Evolutionary conservation across 202 grass and related monocot genomes (phyloP).

Genomic region (Carex arenaria): DNA sequence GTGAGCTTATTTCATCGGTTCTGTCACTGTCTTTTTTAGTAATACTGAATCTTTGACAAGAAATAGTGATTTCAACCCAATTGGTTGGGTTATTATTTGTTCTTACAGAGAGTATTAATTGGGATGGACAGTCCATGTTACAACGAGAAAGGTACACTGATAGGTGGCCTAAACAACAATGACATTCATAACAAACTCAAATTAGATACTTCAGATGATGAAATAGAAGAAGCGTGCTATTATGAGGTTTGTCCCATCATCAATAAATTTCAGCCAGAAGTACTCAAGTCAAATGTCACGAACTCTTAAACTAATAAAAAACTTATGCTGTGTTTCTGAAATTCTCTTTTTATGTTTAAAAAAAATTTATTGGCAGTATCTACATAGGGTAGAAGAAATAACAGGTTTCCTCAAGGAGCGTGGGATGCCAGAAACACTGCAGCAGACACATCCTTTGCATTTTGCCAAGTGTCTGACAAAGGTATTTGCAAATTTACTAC

Average conservation of each 20-base stretch:
- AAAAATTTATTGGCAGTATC: constrained; percentile 50
- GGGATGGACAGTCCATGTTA: constrained; percentile 47
- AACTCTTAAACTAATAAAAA: background rate
- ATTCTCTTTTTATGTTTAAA: constrained; percentile 17
- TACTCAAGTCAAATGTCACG: background rate
- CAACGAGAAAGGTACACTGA: constrained; percentile 46
- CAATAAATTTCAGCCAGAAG: background rate
- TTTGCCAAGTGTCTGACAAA: constrained; percentile 82
- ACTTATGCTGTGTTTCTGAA: background rate
- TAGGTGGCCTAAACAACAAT: constrained; percentile 41
- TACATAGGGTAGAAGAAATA: constrained; percentile 57
- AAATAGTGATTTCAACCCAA: constrained; percentile 7
- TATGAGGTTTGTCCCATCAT: constrained; percentile 44
- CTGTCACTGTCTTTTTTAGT: constrained; percentile 8
- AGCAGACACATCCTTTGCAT: constrained; percentile 75
- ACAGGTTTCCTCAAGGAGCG: constrained; percentile 87
- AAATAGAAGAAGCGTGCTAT: constrained; percentile 42
- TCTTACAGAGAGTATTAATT: constrained; percentile 84
- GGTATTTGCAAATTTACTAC: constrained; percentile 48
- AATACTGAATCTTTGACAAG: constrained; percentile 12
- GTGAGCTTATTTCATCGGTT: constrained; percentile 37
- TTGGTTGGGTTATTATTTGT: constrained; percentile 27
- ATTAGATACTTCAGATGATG: constrained; percentile 9
- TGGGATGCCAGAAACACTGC: constrained; percentile 89
- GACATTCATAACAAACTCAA: constrained; percentile 35